Evolutionary conservation across 345 rosid genomes (phyloP).

Genomic region (Linum usitatissimum): DNA sequence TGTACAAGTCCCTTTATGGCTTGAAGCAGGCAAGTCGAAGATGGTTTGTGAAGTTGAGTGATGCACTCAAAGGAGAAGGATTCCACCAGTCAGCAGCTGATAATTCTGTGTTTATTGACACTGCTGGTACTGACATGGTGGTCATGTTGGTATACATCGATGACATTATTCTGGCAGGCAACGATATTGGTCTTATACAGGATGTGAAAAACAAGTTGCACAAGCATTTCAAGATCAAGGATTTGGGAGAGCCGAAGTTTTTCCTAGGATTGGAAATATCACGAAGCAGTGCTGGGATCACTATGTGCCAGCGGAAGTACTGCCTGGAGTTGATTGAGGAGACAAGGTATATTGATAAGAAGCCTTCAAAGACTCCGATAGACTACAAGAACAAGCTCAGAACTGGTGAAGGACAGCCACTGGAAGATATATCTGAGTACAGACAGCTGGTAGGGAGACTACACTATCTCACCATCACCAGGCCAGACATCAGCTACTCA

Average conservation of each 20-base stretch:
- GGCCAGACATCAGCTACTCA: neutral
- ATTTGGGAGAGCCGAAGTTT: neutral
- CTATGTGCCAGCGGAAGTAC: neutral
- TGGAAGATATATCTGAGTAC: neutral
- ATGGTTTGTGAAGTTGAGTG: neutral
- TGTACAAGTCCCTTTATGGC: neutral
- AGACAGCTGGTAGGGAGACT: neutral
- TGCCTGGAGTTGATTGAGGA: slow-evolving; percentile 1
- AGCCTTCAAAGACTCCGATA: neutral
- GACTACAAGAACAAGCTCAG: neutral
- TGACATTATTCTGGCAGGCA: neutral
- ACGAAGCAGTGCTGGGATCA: neutral
- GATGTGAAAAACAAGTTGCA: neutral
- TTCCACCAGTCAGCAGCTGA: neutral
- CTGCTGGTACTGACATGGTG: too few species aligned
- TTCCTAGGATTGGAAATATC: neutral
- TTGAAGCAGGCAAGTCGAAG: neutral
- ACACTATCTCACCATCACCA: neutral
- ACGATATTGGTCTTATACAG: slow-evolving; percentile 3
- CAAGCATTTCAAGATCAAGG: neutral
- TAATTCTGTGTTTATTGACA: neutral
- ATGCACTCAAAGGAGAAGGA: neutral
- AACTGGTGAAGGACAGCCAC: neutral
- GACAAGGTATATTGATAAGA: neutral
- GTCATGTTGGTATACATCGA: neutral